Base-by-base conservation (phyloP, 805 yeast genomes). In the Wickerhamiella vanderwaltii region DNA sequence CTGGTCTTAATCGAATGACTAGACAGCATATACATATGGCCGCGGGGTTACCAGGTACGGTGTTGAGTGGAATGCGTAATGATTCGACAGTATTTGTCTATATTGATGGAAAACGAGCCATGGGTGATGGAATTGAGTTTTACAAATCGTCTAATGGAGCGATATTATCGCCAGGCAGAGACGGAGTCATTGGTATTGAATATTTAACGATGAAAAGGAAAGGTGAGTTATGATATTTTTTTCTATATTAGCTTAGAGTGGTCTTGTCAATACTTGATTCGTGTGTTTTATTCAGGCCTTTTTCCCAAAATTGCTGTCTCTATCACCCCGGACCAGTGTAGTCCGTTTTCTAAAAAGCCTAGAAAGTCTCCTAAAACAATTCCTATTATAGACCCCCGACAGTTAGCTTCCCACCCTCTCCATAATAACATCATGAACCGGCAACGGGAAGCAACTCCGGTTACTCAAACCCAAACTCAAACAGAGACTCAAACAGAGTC, bases 1-100 rank as follows among this genome's bases (percentile, higher is more conserved):
- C 75, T 0, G 86, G 84, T 0, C 61, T 91, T 18, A 67, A 69
- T 12, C 66, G 61, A 46, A 83, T 86, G 95, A 61, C 58, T 24
- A 64, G 98, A 52, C 79, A 79, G 49, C 97, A 91, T 57, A 74
- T 91, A 13, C 98, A 91, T 61, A 68, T 88, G 56, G 83, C 97
- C 0, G 62, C 73, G 1, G 78, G 77, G 9, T 50, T 72, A 7
- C 69, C 73, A 1, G 62, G 65, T 2, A 55, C 57, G 60, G 77
- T 77, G 11, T 66, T 79, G 11, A 75, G 87, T 46, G 97, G 97
- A 0, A 73, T 85, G 65, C 65, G 96, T 39, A 50, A 58, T n/a
- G 63, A 65, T 30, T 62, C 76, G 42, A 55, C 65, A 20, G 73
- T 80, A 1, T 59, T 75, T 42, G 77, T 91, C 2, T 80, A 71